A percentile compares a stretch with the other conserved stretches of the same genome.
Conservation (phyloP, 75 land plant species). For the Pseudotsuga menziesii region DNA sequence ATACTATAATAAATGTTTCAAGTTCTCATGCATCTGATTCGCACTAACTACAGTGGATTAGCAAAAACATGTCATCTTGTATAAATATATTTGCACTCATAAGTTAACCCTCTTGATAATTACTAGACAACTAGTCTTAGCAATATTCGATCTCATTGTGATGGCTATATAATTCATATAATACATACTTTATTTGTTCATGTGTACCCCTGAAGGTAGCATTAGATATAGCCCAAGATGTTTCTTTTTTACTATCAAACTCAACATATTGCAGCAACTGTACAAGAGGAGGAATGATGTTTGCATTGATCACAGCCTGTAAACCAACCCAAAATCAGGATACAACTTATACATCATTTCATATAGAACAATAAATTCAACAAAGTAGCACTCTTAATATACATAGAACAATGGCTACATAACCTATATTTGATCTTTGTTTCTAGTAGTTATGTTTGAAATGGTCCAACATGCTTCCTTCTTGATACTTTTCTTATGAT, state of each 20-base stretch:
- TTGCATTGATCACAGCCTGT: conserved; percentile 58
- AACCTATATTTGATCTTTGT: too few species aligned
- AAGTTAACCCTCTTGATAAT: background rate
- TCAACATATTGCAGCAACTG: conserved; percentile 42
- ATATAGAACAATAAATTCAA: too few species aligned
- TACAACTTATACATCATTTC: too few species aligned
- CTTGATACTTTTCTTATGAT: too few species aligned
- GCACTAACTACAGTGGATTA: background rate
- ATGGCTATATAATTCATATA: background rate
- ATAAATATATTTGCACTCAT: background rate
- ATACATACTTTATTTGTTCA: conserved; percentile 48
- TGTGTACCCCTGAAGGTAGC: conserved; percentile 58
- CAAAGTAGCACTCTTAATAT: too few species aligned
- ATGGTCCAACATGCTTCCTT: too few species aligned
- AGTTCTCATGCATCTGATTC: background rate
- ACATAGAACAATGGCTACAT: too few species aligned
- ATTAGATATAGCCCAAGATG: conserved; percentile 62
- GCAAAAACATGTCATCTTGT: background rate
- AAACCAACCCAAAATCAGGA: too few species aligned
- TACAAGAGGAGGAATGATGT: conserved; percentile 45
- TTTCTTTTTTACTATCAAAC: conserved; percentile 59
- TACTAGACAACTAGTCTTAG: background rate
- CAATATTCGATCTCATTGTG: background rate
- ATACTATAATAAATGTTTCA: background rate
- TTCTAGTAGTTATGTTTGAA: too few species aligned